These are phyloP conservation scores for Holtermanniella nyarrowii DNA, from an alignment of 768 basidiomycete species.

Conservation along the genomic window DNA sequence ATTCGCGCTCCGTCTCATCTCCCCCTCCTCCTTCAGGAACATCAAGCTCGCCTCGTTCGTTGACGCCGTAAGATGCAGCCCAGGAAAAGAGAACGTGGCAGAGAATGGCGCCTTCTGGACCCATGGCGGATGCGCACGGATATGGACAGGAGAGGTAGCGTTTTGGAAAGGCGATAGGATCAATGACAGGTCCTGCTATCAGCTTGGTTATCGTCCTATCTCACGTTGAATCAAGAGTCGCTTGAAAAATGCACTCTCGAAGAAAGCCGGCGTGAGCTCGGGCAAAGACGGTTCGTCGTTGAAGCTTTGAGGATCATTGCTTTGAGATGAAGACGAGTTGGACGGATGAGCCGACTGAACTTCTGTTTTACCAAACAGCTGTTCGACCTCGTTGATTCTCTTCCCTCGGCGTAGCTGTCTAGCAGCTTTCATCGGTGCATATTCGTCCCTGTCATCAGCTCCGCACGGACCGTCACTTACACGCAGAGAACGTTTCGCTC, in stretches of 20 bases:
- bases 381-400: slow-evolving; percentile 33
- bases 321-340: no score
- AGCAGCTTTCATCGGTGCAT: slow-evolving; percentile 79
- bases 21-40: slow-evolving; percentile 27
- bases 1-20: slow-evolving; percentile 45
- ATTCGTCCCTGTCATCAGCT: slow-evolving; percentile 60
- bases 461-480: slow-evolving; percentile 47
- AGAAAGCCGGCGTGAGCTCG: slow-evolving; percentile 64
- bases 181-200: slow-evolving; percentile 66
- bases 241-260: slow-evolving; percentile 71
- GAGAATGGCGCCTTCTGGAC: slow-evolving; percentile 65
- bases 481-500: slow-evolving; percentile 88
- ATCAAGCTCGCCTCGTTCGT: slow-evolving; percentile 60
- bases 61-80: slow-evolving; percentile 80
- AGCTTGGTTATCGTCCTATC: slow-evolving; percentile 15
- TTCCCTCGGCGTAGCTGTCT: slow-evolving; percentile 53
- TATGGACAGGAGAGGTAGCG: slow-evolving; percentile 44
- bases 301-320: no score
- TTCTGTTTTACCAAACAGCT: slow-evolving; percentile 25
- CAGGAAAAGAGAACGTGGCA: slow-evolving; percentile 72
- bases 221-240: slow-evolving; percentile 77
- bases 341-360: neutral
- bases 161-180: slow-evolving; percentile 65
- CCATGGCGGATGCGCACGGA: slow-evolving; percentile 51
- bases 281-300: slow-evolving; percentile 51